Percentiles rank a stretch among this genome's conserved stretches.
phyloP scores from a whole-genome alignment of 2,329 filamentous ascomycete genomes.

The Boeremia exigua region DNA sequence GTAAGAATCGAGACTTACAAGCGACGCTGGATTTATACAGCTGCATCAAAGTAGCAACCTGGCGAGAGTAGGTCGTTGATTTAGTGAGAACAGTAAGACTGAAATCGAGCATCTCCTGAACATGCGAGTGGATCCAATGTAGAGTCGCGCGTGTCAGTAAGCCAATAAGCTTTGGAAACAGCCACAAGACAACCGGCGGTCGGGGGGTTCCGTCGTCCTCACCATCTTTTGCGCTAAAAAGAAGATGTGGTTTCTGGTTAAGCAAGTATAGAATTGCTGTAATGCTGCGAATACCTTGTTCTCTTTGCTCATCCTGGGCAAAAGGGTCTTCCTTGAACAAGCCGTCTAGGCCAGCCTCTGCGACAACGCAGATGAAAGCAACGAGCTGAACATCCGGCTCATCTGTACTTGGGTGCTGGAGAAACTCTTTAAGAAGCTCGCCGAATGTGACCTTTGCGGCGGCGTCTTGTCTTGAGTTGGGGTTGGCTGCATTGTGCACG shows the following conservation, averaged over 20 bases:
- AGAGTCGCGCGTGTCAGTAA: conserved; percentile 53
- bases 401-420: conserved; percentile 56
- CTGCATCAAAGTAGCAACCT: conserved; percentile 42
- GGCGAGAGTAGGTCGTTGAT: conserved; percentile 44
- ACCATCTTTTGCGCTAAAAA: conserved; percentile 51
- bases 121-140: conserved; percentile 48
- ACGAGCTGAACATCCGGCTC: conserved; percentile 77
- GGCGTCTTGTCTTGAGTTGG: conserved; percentile 65
- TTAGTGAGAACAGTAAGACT: conserved; percentile 47
- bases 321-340: conserved; percentile 73
- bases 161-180: conserved; percentile 60
- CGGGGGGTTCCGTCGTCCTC: conserved; percentile 39
- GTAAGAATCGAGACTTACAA: conserved; percentile 36
- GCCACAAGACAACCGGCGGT: conserved; percentile 60
- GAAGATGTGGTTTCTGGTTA: conserved; percentile 73
- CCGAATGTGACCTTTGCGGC: conserved; percentile 77
- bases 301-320: conserved; percentile 61
- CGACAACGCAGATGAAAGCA: conserved; percentile 83
- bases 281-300: conserved; percentile 73
- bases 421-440: conserved; percentile 71
- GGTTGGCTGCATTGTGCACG: conserved; percentile 77
- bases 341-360: conserved; percentile 76
- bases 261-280: conserved; percentile 78
- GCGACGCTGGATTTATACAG: conserved; percentile 51
- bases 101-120: conserved; percentile 44